A percentile compares a stretch with the other conserved stretches of the same genome.
Conservation (phyloP, 2,329 filamentous ascomycete genomes). For the Trichoderma atrobrunneum region DNA sequence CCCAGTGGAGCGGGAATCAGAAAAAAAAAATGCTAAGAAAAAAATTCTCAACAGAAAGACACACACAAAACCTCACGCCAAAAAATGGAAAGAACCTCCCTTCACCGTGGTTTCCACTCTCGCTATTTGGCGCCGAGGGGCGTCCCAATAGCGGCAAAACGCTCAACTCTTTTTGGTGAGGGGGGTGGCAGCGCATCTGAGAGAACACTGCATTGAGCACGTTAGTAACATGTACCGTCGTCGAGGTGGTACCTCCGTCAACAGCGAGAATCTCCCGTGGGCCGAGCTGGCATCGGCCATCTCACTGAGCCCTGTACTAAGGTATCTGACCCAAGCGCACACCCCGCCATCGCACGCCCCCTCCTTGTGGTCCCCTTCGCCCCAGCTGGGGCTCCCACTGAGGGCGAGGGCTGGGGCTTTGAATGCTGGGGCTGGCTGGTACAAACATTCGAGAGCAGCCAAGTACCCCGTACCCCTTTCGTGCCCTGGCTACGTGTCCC, state of each 20-base stretch:
- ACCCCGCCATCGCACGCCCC: not conserved
- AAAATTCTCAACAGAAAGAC: not conserved
- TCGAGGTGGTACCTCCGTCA: not conserved
- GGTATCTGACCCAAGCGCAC: not conserved
- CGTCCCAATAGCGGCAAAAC: not conserved
- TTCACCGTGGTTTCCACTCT: slow-evolving; percentile 12
- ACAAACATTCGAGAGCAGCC: slow-evolving; percentile 21
- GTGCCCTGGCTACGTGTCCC: slow-evolving; percentile 20
- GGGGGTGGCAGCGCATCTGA: slow-evolving; percentile 12
- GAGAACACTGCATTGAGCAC: not conserved
- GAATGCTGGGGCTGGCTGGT: slow-evolving; percentile 19
- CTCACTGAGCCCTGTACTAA: not conserved
- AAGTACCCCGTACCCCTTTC: slow-evolving; percentile 23
- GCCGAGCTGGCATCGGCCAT: slow-evolving; percentile 10
- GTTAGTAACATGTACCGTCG: not conserved
- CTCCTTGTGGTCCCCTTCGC: slow-evolving; percentile 1
- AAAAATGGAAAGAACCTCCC: slow-evolving; percentile 6
- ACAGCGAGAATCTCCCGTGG: slow-evolving; percentile 16
- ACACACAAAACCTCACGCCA: not conserved
- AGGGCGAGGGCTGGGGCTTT: slow-evolving; percentile 5
- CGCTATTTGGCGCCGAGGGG: slow-evolving; percentile 11
- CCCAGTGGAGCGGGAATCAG: not conserved
- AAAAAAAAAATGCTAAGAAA: not conserved
- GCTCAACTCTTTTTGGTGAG: not conserved
- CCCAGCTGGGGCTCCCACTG: slow-evolving; percentile 19